A percentile compares a stretch with the other conserved stretches of the same genome.
Conservation (phyloP, 176 grass and related monocot species). For the Ampelocalamus luodianensis region DNA sequence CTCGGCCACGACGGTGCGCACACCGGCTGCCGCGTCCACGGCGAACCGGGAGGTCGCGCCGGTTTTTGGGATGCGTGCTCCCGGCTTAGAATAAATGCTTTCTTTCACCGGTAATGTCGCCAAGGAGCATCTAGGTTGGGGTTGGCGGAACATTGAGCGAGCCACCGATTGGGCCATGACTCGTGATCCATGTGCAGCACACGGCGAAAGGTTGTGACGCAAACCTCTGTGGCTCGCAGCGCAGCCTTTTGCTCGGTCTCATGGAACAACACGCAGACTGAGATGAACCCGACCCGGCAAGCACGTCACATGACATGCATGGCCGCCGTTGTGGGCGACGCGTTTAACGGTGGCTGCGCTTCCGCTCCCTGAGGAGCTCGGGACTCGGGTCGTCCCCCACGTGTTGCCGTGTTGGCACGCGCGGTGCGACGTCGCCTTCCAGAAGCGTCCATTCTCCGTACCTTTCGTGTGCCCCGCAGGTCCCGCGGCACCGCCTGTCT, state of each 20-base stretch:
- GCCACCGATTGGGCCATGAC: too few species aligned
- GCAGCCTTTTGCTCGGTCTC: background rate
- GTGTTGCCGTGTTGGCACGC: slow-evolving; percentile 30
- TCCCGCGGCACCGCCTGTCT: background rate
- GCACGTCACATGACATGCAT: background rate
- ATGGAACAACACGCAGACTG: background rate
- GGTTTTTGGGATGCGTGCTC: background rate
- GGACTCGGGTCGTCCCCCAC: slow-evolving; percentile 5
- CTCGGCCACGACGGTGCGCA: background rate
- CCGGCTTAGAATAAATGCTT: too few species aligned
- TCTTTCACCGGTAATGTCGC: too few species aligned
- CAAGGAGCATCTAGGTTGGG: too few species aligned
- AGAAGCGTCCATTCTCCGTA: background rate
- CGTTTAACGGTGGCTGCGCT: slow-evolving; percentile 35
- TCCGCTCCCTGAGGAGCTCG: slow-evolving; percentile 33
- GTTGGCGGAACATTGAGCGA: too few species aligned
- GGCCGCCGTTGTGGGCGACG: slow-evolving; percentile 10
- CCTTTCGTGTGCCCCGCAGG: slow-evolving; percentile 22
- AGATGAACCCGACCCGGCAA: background rate
- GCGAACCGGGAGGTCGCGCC: background rate
- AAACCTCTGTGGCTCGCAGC: background rate
- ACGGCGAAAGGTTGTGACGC: background rate
- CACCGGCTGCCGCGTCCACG: too few species aligned
- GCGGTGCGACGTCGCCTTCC: background rate
- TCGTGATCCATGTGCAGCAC: background rate